Evolutionary conservation across 148 eudicot species (phyloP), one percentile per base, ranked within the genome.

Genomic region (Chenopodium formosanum): DNA sequence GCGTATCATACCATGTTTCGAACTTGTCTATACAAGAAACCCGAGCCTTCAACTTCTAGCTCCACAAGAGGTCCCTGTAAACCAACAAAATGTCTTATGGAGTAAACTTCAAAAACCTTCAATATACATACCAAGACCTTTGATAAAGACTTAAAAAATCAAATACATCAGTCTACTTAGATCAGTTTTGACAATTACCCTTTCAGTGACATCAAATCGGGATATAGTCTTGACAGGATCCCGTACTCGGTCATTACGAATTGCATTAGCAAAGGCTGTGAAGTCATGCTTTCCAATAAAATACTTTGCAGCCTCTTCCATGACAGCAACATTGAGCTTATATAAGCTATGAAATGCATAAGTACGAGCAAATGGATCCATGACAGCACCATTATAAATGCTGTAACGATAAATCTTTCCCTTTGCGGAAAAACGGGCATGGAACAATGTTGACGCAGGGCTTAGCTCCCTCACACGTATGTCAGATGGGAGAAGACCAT

Each of bases 11-110:
- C 98, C 98, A 95, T 95, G 90, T 95, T 95, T 74, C 98, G 83
- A 80, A 95, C 97, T 93, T 95, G 98, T 86, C 96, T 88, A 82
- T 95, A 95, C 75, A 95, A 73, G 84, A 95, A 95, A 31, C 98
- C 97, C n/a, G 97, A 91, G 74, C 98, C 98, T 89, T 95, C 97
- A 84, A 93, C 94, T 86, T 95, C 98, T 74, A 93, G 91, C 90
- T 93, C 94, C 88, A 93, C 46, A 69, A 90, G 83, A 85, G 94
- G 90, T 71, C 98, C 98, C 98, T 95, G 76, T 9, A 85, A 79
- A 84, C 80, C 70, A 64, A 67, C 60, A 83, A 52, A 80, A 70
- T 40, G 46, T 50, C 66, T n/a, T 65, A 70, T 14, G 44, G 8
- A 74, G n/a, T 75, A 27, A 17, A 31, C 31, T 50, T 75, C 50